Evolutionary conservation across 805 yeast species (phyloP).

Genomic region (Saccharomycodes ludwigii): DNA sequence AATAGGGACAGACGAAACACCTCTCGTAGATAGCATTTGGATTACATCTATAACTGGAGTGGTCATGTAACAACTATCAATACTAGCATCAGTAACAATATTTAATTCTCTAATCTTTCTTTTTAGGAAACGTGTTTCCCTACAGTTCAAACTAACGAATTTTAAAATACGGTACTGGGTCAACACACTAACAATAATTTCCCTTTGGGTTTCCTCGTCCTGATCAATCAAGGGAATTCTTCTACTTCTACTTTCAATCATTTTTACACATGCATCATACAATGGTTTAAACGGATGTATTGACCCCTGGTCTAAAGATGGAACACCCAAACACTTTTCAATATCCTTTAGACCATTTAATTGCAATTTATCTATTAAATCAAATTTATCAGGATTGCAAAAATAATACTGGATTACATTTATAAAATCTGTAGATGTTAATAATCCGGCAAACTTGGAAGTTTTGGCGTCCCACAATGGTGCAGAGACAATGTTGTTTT

Average conservation of each 20-base stretch:
- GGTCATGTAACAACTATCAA: slow-evolving; percentile 76
- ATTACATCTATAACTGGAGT: slow-evolving; percentile 94
- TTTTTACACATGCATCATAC: slow-evolving; percentile 85
- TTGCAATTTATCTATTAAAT: slow-evolving; percentile 74
- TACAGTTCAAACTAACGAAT: slow-evolving; percentile 91
- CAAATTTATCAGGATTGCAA: slow-evolving; percentile 78
- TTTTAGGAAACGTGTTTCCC: slow-evolving; percentile 75
- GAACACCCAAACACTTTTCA: slow-evolving; percentile 77
- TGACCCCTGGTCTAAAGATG: slow-evolving; percentile 72
- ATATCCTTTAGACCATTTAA: slow-evolving; percentile 77
- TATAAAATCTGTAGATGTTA: slow-evolving; percentile 86
- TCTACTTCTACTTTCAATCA: slow-evolving; percentile 80
- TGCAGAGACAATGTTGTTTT: slow-evolving; percentile 90
- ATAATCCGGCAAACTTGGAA: slow-evolving; percentile 84
- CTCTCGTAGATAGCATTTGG: slow-evolving; percentile 58
- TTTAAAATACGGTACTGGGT: slow-evolving; percentile 94
- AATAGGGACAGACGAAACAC: slow-evolving; percentile 90
- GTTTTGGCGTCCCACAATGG: slow-evolving; percentile 92
- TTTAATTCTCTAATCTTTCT: slow-evolving; percentile 62
- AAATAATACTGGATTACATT: slow-evolving; percentile 91
- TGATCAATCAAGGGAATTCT: slow-evolving; percentile 90
- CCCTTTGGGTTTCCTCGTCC: slow-evolving; percentile 85
- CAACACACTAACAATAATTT: slow-evolving; percentile 86
- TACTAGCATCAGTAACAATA: slow-evolving; percentile 41
- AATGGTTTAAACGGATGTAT: slow-evolving; percentile 85